Base-by-base conservation (phyloP, 2,329 filamentous ascomycete species). In the Aureobasidium zeae region DNA sequence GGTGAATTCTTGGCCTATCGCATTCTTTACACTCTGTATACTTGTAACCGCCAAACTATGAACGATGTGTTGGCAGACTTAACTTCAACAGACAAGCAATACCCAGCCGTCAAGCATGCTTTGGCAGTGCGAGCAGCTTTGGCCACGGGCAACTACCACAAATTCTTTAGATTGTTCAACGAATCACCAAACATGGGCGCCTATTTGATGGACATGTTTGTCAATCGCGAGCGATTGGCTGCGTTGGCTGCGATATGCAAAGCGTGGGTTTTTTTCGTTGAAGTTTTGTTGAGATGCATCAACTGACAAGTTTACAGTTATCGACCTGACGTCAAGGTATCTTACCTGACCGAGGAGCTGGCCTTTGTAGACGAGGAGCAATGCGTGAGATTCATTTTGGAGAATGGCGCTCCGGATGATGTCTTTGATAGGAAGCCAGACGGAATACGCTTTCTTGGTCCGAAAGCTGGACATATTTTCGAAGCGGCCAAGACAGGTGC, bases 121-220 rank as follows among this genome's bases (percentile, higher is more conserved):
- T 70, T 98, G 56, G 76, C 83, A 54, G 87, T 96, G 51, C 86
- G 91, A 55, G 94, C 89, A 42, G 85, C 91, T 36, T 70, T 96
- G 58, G 89, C 91, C 39, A 72, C 93, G 62, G 88, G 88, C 56
- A 96, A 96, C 68, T 95, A 95, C 64, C 89, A 98, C 69, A 89
- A 79, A 63, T 96, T 98, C 66, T 96, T 98, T 76, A 84, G 86
- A 68, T 77, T 98, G 32, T 98, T 95, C 64, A 78, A 93, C 53
- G 82, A 89, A 61, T 88, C 88, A 17, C 88, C 87, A 38, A 93
- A 94, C 58, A 94, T 98, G 88, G 89, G 91, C 49, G 87, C 84
- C 55, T 96, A 96, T 66, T 76, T 98, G 39, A 94, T 98, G 85
- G 91, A 98, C 70, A 95, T 94, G 86, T 96, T 98, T 70, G 83